Evolutionary conservation across 108 stramenopile species (phyloP).

Genomic region (Discostella stelligeroides): DNA sequence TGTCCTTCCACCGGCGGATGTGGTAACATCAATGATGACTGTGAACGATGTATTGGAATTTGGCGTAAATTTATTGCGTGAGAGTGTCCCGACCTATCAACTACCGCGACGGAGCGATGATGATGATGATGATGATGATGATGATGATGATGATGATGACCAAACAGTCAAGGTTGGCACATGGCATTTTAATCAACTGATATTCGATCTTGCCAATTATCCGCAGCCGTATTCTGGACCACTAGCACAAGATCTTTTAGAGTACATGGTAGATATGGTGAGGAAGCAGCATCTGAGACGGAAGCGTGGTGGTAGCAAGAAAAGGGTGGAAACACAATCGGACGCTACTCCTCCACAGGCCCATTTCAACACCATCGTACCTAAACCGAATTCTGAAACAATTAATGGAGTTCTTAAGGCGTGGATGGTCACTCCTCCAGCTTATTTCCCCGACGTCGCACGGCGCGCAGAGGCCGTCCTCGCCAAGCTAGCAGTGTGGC

Average conservation of each 20-base stretch:
- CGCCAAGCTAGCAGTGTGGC: constrained; percentile 41
- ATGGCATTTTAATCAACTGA: constrained; percentile 47
- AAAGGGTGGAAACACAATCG: neutral
- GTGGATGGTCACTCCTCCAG: constrained; percentile 44
- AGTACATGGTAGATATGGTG: constrained; percentile 37
- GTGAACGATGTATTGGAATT: constrained; percentile 39
- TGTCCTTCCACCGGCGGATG: constrained; percentile 17
- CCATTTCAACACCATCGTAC: constrained; percentile 24
- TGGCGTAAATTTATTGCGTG: constrained; percentile 19
- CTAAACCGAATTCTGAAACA: constrained; percentile 41
- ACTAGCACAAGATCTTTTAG: constrained; percentile 44
- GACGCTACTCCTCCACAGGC: neutral
- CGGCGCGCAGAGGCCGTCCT: constrained; percentile 44
- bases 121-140: neutral
- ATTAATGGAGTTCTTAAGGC: constrained; percentile 43
- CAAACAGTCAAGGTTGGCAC: constrained; percentile 26
- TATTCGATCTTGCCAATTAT: constrained; percentile 45
- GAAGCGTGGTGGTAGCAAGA: neutral
- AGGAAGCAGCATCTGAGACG: neutral
- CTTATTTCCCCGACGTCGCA: constrained; percentile 24
- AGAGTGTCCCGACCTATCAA: constrained; percentile 27
- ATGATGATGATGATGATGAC: neutral
- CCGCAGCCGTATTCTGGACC: constrained; percentile 33
- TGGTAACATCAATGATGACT: constrained; percentile 8
- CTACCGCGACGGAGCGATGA: neutral